Evolutionary conservation across 2,329 filamentous ascomycete genomes (phyloP), one percentile per base, ranked within the genome.

Genomic region (Aspergillus tamarii): DNA sequence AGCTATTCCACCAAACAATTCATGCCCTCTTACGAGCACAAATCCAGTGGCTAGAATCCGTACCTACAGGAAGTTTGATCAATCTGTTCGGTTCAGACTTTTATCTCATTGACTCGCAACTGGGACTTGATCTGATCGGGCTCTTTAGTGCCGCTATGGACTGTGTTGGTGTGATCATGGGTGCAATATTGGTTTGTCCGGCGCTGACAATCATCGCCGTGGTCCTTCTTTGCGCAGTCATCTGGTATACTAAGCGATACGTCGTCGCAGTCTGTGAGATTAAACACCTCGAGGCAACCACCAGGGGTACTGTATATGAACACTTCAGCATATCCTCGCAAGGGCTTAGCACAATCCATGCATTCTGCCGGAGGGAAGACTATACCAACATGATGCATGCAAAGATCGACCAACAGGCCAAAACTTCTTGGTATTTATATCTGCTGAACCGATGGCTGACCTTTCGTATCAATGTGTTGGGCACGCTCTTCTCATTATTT

Each of bases 51-150:
- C 84, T 93, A 50, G 91, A 93, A 72, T 93, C 90, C 0, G 88
- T 92, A 0, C 91, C 91, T 0, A 81, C 92, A 1, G 91, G 91
- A 2, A 85, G 90, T 48, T 85, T 93, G 34, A 80, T 93, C 32
- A 93, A 93, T 77, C 85, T 91, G 2, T 91, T 93, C 74, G 91
- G 90, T 0, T 83, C 88, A 7, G 91, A 93, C 76, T 92, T 93
- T 74, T 87, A 88, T 67, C 84, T 88, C 34, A 84, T 93, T 54
- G 91, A 93, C 76, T 88, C 85, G 12, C 83, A 86, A 45, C 79
- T 93, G 57, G 86, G 88, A 10, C 85, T 86, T 68, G 87, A 91
- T 59, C 36, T 62, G n/a, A 54, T 54, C 3, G 52, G 52, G 1
- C 12, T 46, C 28, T 19, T 56, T 26, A 32, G 57, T 30, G 30